Percentiles rank a stretch among this genome's conserved stretches.
Conservation (phyloP, 768 basidiomycete species). For the Termitomyces sp. region DNA sequence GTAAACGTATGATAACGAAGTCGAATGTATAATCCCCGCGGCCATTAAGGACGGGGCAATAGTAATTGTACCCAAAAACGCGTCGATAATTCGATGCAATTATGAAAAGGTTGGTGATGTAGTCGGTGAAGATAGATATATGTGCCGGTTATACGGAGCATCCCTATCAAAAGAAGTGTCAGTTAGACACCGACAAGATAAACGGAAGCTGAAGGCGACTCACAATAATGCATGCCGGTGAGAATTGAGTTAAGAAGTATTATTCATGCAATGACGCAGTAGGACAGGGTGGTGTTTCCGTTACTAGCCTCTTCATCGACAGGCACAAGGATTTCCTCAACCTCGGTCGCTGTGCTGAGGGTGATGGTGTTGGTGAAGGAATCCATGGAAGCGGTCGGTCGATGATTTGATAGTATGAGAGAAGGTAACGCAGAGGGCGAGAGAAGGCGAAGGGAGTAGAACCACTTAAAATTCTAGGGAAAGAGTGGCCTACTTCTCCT, state of each 20-base stretch:
- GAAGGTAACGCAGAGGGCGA: neutral
- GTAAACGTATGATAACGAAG: neutral
- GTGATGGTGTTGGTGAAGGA: conserved; percentile 1
- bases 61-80: neutral
- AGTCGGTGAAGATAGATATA: neutral
- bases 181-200: neutral
- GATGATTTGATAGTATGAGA: neutral
- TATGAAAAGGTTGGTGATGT: neutral
- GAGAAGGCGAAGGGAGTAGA: neutral
- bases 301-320: neutral
- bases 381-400: conserved; percentile 2
- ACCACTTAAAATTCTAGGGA: neutral
- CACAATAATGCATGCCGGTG: neutral
- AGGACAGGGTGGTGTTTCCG: neutral
- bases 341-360: neutral
- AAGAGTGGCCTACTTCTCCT: neutral
- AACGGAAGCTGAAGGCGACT: neutral
- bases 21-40: conserved; percentile 4
- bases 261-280: conserved; percentile 8
- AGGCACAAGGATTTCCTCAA: neutral
- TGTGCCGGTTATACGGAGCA: neutral
- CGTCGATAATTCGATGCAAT: neutral
- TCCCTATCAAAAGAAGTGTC: neutral
- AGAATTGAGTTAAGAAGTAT: neutral
- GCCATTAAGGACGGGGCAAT: neutral